Base-by-base conservation (phyloP, 768 basidiomycete genomes). In the Dendrothele bispora region DNA sequence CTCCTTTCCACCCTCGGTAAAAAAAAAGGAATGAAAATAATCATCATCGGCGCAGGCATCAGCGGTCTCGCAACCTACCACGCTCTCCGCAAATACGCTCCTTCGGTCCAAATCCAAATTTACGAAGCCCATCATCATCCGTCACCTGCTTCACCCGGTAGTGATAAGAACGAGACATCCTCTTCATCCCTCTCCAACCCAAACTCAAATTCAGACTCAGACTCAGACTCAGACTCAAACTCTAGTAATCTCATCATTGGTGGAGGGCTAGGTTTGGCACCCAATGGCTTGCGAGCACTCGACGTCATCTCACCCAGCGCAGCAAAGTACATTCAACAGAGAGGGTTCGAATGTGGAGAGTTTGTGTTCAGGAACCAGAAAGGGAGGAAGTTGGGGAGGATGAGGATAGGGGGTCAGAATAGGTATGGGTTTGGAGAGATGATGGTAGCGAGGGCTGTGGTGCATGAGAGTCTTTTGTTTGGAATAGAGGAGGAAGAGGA, bases 241-340 rank as follows among this genome's bases (percentile, higher is more conserved):
- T 3, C n/a, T n/a, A n/a, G n/a, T n/a, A 56, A 58, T 6, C 51
- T 57, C 17, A 56, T 54, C 37, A 46, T 70, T 17, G 68, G 71
- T 11, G 70, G 69, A 7, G 70, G 68, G 7, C 59, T 72, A 11
- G 68, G 70, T 0, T 61, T 73, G 15, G 65, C 68, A 21, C 69
- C 72, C 2, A 72, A 73, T 36, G 70, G 70, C 15, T 59, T 68
- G 7, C 65, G 71, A 7, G 66, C 69, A 22, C 61, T 73, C 14
- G 53, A 57, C 5, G 54, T 58, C 2, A 50, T 72, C 18, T 62
- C 62, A 8, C 57, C 59, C 3, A 54, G 51, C 7, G 65, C 69
- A 3, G 55, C 59, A n/a, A 49, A 56, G 8, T 64, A 65, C 26
- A 65, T 72, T 39, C 59, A 63, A 26, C 43, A 52, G 3, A 61